Conservation (phyloP, 495 filamentous ascomycete species). For the Arthonia radiata region DNA sequence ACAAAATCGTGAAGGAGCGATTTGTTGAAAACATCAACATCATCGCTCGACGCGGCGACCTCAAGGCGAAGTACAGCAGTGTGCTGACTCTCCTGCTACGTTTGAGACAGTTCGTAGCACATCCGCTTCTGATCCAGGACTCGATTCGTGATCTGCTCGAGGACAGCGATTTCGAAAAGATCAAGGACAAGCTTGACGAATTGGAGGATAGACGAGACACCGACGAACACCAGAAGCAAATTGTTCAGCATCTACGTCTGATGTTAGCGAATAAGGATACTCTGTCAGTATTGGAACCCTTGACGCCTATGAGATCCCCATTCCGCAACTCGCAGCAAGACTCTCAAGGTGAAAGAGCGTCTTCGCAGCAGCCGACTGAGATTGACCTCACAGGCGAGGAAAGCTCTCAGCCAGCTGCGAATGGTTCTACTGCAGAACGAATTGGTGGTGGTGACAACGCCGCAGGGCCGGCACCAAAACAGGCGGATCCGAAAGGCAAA, state of each 20-base stretch:
- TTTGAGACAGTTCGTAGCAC: constrained; percentile 26
- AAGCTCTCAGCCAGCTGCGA: too few relatives aligned
- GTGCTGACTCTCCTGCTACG: constrained; percentile 18
- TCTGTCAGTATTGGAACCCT: neutral
- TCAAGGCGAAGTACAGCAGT: constrained; percentile 10
- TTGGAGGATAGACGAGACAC: constrained; percentile 1
- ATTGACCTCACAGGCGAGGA: too few relatives aligned
- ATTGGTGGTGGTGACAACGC: neutral
- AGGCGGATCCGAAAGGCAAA: constrained; percentile 4
- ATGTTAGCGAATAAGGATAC: neutral
- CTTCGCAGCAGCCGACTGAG: too few relatives aligned
- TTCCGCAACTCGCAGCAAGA: neutral
- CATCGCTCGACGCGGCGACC: constrained; percentile 5
- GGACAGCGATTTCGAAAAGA: constrained; percentile 14
- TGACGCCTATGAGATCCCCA: neutral
- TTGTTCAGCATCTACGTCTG: neutral
- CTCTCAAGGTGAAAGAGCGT: too few relatives aligned
- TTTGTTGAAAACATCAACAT: constrained; percentile 18
- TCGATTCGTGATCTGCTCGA: constrained; percentile 20
- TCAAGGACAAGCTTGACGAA: constrained; percentile 8
- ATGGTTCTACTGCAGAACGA: neutral
- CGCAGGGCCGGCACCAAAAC: neutral
- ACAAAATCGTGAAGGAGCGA: constrained; percentile 16
- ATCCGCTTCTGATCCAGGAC: constrained; percentile 23
- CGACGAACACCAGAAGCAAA: constrained; percentile 1